A percentile compares a stretch with the other conserved stretches of the same genome.
These are phyloP conservation scores for Codiaeum variegatum DNA, from an alignment of 441 rosid species.

Conservation along the genomic window DNA sequence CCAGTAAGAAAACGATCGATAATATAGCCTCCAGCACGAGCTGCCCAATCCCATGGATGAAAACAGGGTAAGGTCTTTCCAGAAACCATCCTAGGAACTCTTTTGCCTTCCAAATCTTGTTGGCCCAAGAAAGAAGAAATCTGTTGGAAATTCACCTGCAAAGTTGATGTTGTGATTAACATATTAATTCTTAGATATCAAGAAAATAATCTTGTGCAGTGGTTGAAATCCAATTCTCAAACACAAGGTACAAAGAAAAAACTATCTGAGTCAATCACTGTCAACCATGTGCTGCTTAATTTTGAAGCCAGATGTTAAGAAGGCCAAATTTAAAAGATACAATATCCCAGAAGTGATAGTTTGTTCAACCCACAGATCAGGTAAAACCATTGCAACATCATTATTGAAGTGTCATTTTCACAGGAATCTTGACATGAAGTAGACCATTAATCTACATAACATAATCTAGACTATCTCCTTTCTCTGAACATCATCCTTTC, in stretches of 20 bases:
- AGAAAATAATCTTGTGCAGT: neutral
- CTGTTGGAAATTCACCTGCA: slow-evolving; percentile 98
- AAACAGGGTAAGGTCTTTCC: slow-evolving; percentile 98
- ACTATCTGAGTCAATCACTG: neutral
- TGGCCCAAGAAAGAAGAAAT: slow-evolving; percentile 96
- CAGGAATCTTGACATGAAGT: neutral
- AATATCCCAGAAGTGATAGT: neutral
- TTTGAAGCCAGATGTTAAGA: neutral
- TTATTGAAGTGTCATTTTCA: neutral
- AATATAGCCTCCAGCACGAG: slow-evolving; percentile 97
- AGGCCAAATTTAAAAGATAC: neutral
- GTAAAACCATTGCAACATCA: neutral
- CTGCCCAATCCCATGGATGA: slow-evolving; percentile 97
- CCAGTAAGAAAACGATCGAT: slow-evolving; percentile 96
- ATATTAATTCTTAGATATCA: neutral
- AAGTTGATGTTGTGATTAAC: slow-evolving; percentile 24
- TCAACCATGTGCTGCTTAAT: too few relatives aligned
- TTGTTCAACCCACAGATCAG: slow-evolving; percentile 2
- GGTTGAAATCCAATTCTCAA: neutral
- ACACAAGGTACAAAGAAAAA: neutral
- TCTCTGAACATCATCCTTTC: neutral
- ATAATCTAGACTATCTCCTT: slow-evolving; percentile 1
- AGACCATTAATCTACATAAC: neutral
- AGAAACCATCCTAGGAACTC: slow-evolving; percentile 98
- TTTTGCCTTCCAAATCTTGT: slow-evolving; percentile 98